These are phyloP conservation scores for Canavalia ensiformis DNA, from an alignment of 306 rosid genomes.

Conservation along the genomic window DNA sequence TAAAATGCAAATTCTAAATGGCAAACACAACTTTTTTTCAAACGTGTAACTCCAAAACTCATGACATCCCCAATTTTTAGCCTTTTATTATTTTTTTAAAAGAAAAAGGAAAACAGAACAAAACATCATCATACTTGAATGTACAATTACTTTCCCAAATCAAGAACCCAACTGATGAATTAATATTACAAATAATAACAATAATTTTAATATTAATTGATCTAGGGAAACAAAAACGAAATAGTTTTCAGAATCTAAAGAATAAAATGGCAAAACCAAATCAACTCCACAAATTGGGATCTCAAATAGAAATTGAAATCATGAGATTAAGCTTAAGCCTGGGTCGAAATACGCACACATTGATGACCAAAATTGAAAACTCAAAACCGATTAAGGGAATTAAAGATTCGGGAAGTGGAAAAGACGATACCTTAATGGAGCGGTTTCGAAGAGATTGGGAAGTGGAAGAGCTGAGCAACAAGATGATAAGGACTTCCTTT, in stretches of 20 bases:
- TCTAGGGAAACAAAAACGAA: neutral
- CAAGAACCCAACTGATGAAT: neutral
- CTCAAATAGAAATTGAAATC: neutral
- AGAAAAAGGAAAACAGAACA: no score
- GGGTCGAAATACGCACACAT: neutral
- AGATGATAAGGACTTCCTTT: constrained; percentile 38
- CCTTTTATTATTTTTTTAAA: no score
- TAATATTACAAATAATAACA: neutral
- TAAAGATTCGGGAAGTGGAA: neutral
- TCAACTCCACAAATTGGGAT: neutral
- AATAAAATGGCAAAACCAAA: neutral
- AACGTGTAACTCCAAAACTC: neutral
- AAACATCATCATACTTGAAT: no score
- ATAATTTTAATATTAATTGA: neutral
- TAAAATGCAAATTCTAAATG: constrained; percentile 1
- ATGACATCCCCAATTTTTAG: neutral
- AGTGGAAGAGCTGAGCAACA: constrained; percentile 19
- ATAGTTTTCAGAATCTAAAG: neutral
- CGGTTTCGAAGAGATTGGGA: constrained; percentile 7
- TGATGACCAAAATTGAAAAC: neutral
- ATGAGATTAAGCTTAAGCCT: neutral
- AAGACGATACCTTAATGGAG: constrained; percentile 36
- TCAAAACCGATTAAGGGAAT: neutral
- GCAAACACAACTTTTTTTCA: neutral
- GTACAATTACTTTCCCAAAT: neutral